These are phyloP conservation scores for Vararia minispora DNA, from an alignment of 768 basidiomycete species.

Conservation along the genomic window DNA sequence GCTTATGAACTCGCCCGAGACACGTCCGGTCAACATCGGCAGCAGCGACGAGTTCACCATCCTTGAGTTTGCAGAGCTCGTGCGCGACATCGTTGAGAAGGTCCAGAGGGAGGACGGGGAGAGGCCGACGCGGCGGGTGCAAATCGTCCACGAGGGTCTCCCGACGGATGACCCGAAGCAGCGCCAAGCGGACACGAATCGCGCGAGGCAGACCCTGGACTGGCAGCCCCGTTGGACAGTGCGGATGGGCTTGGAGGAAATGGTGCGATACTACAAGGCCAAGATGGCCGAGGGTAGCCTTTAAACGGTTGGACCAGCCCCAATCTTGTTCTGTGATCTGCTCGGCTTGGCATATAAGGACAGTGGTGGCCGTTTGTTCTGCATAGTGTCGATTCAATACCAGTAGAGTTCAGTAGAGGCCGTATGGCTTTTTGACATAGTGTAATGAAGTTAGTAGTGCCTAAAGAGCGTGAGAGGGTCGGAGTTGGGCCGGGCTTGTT, in stretches of 20 bases:
- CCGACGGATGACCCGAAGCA: constrained; percentile 93
- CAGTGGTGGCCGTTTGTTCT: too few species aligned
- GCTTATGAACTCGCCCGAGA: constrained; percentile 91
- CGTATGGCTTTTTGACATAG: too few species aligned
- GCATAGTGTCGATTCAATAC: too few species aligned
- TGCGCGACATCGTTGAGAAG: constrained; percentile 86
- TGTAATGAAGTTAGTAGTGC: too few species aligned
- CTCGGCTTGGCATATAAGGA: too few species aligned
- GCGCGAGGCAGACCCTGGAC: constrained; percentile 70
- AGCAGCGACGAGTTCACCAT: constrained; percentile 95
- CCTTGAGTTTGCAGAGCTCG: constrained; percentile 84
- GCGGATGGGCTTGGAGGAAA: constrained; percentile 88
- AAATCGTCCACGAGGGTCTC: constrained; percentile 71
- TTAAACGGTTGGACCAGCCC: constrained; percentile 21
- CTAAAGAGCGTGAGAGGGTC: too few species aligned
- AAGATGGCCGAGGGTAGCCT: constrained; percentile 81
- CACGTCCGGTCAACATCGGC: constrained; percentile 94
- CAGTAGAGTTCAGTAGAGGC: too few species aligned
- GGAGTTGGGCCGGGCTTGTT: too few species aligned
- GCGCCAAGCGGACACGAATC: constrained; percentile 84
- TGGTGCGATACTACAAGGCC: constrained; percentile 87
- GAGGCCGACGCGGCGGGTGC: constrained; percentile 35
- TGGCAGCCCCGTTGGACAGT: constrained; percentile 96
- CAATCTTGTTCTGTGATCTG: too few species aligned
- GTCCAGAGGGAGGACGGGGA: constrained; percentile 79